phyloP scores from a whole-genome alignment of 352 stramenopile species.

The Elongisporangium anandrum region DNA sequence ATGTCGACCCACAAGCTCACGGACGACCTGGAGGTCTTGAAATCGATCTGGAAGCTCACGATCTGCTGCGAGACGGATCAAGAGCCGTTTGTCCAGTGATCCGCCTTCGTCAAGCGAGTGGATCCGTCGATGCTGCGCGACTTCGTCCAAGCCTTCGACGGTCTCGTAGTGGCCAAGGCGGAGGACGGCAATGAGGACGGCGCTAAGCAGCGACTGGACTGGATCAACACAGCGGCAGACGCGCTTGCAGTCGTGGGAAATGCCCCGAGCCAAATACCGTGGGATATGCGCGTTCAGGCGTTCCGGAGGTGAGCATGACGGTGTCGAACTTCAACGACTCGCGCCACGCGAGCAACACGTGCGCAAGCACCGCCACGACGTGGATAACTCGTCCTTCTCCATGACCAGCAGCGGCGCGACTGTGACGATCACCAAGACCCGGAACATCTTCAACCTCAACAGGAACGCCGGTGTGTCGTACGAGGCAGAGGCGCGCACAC shows the following conservation, averaged over 20 bases:
- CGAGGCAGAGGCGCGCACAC: neutral
- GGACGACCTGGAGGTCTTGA: neutral
- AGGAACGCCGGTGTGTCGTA: neutral
- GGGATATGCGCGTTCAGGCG: slow-evolving; percentile 7
- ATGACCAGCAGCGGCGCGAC: neutral
- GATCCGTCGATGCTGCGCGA: too few species aligned
- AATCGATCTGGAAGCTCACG: too few species aligned
- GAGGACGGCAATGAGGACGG: slow-evolving; percentile 1
- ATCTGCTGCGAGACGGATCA: neutral
- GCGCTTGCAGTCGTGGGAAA: slow-evolving; percentile 10
- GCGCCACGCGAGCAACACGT: slow-evolving; percentile 2
- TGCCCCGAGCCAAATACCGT: slow-evolving; percentile 9
- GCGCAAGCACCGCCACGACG: slow-evolving; percentile 4
- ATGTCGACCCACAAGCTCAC: slow-evolving; percentile 4
- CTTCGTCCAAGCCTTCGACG: too few species aligned
- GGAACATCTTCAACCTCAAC: slow-evolving; percentile 1
- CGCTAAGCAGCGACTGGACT: slow-evolving; percentile 3
- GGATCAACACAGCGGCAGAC: slow-evolving; percentile 5
- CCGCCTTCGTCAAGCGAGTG: too few species aligned
- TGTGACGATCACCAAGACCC: neutral
- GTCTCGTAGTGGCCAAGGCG: neutral
- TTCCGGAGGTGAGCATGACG: slow-evolving; percentile 11
- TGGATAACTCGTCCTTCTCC: neutral
- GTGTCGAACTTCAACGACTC: slow-evolving; percentile 1
- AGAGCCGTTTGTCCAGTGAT: too few species aligned